These are phyloP conservation scores for Neonectria punicea DNA, from an alignment of 2,329 filamentous ascomycete species.

Conservation along the genomic window DNA sequence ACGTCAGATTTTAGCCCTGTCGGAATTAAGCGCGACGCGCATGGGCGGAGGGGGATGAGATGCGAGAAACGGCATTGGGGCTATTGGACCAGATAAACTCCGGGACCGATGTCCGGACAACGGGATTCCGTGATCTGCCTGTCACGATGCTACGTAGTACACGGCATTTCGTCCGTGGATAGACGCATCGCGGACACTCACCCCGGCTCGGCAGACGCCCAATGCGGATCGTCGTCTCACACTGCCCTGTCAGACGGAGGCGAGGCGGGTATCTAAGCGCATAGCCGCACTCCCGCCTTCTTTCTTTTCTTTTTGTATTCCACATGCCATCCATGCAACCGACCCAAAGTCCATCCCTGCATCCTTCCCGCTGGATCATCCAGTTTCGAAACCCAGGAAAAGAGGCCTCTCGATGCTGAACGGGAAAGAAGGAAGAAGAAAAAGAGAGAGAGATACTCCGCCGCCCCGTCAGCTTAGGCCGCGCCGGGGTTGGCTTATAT, in stretches of 20 bases:
- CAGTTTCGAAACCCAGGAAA: no score
- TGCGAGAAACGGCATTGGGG: no score
- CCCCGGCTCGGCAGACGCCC: background rate
- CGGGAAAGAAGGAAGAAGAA: background rate
- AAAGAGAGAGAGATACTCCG: background rate
- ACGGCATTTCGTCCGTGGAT: background rate
- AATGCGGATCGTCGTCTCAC: background rate
- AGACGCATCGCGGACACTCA: background rate
- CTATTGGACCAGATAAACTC: no score
- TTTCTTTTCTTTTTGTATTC: background rate
- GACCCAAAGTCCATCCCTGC: no score
- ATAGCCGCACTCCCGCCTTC: background rate
- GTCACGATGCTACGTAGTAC: background rate
- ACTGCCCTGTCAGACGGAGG: conserved; percentile 1
- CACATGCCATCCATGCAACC: background rate
- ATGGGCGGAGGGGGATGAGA: background rate
- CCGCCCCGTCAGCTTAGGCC: background rate
- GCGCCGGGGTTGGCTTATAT: background rate
- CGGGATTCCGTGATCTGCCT: background rate
- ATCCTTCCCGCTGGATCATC: no score
- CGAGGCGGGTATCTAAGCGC: conserved; percentile 3
- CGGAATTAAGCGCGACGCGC: conserved; percentile 7
- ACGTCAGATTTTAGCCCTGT: conserved; percentile 27
- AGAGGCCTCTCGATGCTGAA: no score
- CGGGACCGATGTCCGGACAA: background rate